Conservation (phyloP, 2,329 filamentous ascomycete species). For the Dactylonectria estremocensis region DNA sequence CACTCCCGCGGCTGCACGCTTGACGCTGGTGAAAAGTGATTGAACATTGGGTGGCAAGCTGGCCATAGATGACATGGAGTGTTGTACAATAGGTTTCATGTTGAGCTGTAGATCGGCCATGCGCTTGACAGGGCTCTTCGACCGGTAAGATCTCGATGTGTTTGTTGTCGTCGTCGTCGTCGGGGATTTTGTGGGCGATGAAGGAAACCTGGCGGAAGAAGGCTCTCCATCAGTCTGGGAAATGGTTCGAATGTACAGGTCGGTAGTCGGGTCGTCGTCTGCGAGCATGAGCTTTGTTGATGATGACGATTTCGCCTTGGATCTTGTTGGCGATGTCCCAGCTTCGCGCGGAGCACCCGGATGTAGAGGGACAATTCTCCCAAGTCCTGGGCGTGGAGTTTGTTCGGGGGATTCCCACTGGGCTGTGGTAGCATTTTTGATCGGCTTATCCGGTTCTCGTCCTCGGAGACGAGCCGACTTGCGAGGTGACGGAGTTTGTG, state of each 20-base stretch:
- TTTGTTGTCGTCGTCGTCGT: not conserved
- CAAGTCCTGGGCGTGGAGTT: not conserved
- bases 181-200: slow-evolving; percentile 3
- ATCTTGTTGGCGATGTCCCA: not conserved
- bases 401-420: not conserved
- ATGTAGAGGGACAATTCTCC: no score
- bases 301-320: not conserved
- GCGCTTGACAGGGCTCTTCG: slow-evolving; percentile 12
- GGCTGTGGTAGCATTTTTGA: not conserved
- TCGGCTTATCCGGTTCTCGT: not conserved
- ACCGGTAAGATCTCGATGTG: not conserved
- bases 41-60: not conserved
- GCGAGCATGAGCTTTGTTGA: not conserved
- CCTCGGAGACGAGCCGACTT: not conserved
- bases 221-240: not conserved
- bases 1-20: not conserved
- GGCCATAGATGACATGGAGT: not conserved
- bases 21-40: not conserved
- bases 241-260: not conserved
- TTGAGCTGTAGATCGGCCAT: slow-evolving; percentile 16
- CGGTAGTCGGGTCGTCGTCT: not conserved
- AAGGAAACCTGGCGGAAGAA: not conserved
- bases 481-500: not conserved
- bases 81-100: slow-evolving; percentile 5
- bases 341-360: not conserved